These are phyloP conservation scores for Ustilago curta DNA, from an alignment of 1,284 basidiomycete species.

Conservation along the genomic window DNA sequence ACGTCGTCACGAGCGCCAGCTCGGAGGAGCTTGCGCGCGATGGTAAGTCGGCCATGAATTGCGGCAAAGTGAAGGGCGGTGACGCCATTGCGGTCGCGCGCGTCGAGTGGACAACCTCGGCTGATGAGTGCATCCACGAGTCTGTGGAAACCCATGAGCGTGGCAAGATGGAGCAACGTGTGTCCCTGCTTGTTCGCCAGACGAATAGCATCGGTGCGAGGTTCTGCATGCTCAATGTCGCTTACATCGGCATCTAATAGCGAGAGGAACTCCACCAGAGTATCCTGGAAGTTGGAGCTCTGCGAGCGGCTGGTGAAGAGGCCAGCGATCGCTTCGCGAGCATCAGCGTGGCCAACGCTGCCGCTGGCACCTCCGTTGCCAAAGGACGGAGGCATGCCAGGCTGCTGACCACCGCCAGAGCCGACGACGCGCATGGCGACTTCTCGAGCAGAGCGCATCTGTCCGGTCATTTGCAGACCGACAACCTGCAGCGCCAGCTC, in stretches of 20 bases:
- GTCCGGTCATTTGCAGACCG: constrained; percentile 94
- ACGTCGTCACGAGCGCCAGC: constrained; percentile 84
- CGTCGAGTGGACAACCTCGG: constrained; percentile 82
- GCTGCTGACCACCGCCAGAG: constrained; percentile 54
- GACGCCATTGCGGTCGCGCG: constrained; percentile 87
- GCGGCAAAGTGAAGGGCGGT: constrained; percentile 91
- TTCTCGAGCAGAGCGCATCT: constrained; percentile 89
- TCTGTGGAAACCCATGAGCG: constrained; percentile 81
- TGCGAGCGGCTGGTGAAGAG: constrained; percentile 62
- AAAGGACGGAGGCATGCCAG: constrained; percentile 27
- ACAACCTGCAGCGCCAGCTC: constrained; percentile 94
- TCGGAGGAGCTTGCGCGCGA: constrained; percentile 78
- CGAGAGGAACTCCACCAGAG: constrained; percentile 82
- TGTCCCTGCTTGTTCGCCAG: constrained; percentile 69
- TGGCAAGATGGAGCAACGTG: constrained; percentile 82
- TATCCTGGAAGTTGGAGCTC: constrained; percentile 77
- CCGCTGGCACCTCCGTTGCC: constrained; percentile 11
- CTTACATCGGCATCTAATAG: constrained; percentile 73
- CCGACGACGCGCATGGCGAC: constrained; percentile 76
- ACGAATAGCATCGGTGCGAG: constrained; percentile 69
- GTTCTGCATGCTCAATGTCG: constrained; percentile 28
- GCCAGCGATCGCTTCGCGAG: constrained; percentile 47
- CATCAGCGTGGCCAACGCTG: constrained; percentile 30
- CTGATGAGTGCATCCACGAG: constrained; percentile 80
- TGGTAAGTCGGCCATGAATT: constrained; percentile 77